These are phyloP conservation scores for Backusella tuberculispora DNA, from an alignment of 192 early-diverging fungal genomes.

Conservation along the genomic window DNA sequence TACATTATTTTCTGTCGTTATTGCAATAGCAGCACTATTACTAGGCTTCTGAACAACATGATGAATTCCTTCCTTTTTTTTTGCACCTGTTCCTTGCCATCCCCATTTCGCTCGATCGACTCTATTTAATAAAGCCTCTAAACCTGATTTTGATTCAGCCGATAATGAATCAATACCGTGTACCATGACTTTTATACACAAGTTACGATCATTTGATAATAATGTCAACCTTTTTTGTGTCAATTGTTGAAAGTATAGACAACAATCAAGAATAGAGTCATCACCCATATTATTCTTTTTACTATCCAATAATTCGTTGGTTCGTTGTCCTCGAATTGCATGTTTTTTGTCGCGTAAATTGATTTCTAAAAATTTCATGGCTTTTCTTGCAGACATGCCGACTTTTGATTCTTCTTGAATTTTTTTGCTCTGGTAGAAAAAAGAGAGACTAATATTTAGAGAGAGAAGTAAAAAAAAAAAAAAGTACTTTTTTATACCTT, in stretches of 20 bases:
- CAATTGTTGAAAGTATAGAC: constrained; percentile 42
- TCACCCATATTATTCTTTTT: constrained; percentile 43
- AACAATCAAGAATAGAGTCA: constrained; percentile 63
- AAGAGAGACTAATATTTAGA: background rate
- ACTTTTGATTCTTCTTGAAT: background rate
- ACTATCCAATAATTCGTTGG: constrained; percentile 45
- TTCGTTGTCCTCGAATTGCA: constrained; percentile 54
- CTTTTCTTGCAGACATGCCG: constrained; percentile 41
- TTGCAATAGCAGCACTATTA: too few species aligned
- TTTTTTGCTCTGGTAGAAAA: background rate
- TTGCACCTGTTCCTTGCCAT: background rate
- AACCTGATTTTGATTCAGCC: background rate
- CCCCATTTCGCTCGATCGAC: background rate
- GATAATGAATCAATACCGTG: constrained; percentile 52
- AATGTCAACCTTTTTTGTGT: constrained; percentile 36
- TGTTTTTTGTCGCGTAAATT: constrained; percentile 38
- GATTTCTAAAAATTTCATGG: constrained; percentile 52
- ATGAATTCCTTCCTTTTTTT: background rate
- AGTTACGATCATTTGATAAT: constrained; percentile 62
- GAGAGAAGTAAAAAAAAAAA: background rate
- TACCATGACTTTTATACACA: constrained; percentile 60
- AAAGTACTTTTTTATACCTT: constrained; percentile 37
- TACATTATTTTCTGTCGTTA: too few species aligned
- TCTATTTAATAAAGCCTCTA: constrained; percentile 15
- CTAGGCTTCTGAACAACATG: too few species aligned